A percentile compares a stretch with the other conserved stretches of the same genome.
phyloP scores from a whole-genome alignment of 2,329 filamentous ascomycete species.

The Paracamarosporium sp. region DNA sequence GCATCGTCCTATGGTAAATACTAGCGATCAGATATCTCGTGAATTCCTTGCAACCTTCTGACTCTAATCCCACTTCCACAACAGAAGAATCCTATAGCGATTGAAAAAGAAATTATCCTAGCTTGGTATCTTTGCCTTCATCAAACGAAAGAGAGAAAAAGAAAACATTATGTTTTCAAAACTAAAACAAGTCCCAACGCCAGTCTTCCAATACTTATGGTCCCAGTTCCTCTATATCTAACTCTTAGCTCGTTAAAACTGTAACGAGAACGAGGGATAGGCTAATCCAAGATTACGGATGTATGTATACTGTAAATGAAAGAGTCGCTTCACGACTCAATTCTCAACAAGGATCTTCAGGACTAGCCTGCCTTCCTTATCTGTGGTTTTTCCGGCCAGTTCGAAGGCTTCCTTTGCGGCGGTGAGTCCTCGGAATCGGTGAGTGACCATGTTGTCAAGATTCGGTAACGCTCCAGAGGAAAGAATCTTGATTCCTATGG shows the following conservation, averaged over 20 bases:
- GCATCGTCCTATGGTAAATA: too few relatives aligned
- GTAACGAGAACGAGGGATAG: neutral
- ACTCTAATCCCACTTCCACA: neutral
- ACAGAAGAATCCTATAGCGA: neutral
- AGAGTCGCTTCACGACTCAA: too few relatives aligned
- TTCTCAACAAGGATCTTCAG: conserved; percentile 56
- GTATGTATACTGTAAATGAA: neutral
- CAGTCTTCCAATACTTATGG: neutral
- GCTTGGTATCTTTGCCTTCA: conserved; percentile 2
- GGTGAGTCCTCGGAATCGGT: conserved; percentile 54
- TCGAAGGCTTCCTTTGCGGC: conserved; percentile 60
- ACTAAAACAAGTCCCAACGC: conserved; percentile 1
- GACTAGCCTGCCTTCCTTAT: conserved; percentile 59
- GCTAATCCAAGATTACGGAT: neutral
- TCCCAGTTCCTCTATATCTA: conserved; percentile 4
- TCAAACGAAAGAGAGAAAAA: neutral
- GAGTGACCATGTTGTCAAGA: conserved; percentile 62
- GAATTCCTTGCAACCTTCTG: neutral
- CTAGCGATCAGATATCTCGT: neutral
- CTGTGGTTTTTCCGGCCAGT: conserved; percentile 57
- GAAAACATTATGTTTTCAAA: neutral
- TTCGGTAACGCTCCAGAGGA: conserved; percentile 57
- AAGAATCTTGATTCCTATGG: conserved; percentile 60
- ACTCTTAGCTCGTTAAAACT: neutral
- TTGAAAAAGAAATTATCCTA: neutral